Conservation (phyloP, 2,329 filamentous ascomycete species). For the Phaeosphaeria sp. region DNA sequence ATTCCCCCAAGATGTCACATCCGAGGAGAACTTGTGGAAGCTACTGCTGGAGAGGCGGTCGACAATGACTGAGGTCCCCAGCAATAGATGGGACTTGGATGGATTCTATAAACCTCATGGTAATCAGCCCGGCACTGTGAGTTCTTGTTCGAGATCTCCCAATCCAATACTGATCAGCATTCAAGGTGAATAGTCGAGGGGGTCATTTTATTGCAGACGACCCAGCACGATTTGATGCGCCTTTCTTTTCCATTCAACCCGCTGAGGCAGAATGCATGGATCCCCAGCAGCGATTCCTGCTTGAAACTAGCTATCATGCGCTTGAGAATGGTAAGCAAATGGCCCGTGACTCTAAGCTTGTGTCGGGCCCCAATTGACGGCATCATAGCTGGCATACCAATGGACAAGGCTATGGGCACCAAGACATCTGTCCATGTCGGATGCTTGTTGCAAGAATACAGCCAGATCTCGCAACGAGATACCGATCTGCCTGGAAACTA, state of each 20-base stretch:
- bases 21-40: constrained; percentile 26
- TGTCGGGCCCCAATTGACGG: neutral
- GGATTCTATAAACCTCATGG: constrained; percentile 22
- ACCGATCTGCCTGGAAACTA: constrained; percentile 18
- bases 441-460: constrained; percentile 19
- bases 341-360: neutral
- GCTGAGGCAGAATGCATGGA: constrained; percentile 32
- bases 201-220: constrained; percentile 30
- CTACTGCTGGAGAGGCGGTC: constrained; percentile 21
- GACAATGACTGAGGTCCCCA: constrained; percentile 22
- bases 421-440: constrained; percentile 27
- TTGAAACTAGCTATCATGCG: constrained; percentile 38
- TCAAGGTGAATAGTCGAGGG: constrained; percentile 10
- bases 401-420: constrained; percentile 19
- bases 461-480: constrained; percentile 12
- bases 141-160: neutral
- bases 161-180: neutral
- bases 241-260: constrained; percentile 27
- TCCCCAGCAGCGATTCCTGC: constrained; percentile 30
- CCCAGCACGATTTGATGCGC: constrained; percentile 26
- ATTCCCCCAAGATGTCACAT: constrained; percentile 26
- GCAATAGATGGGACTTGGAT: constrained; percentile 24
- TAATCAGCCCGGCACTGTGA: constrained; percentile 12
- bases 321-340: constrained; percentile 30
- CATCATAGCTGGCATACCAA: constrained; percentile 20